Conservation (phyloP, 2,329 filamentous ascomycete species). For the Acephala macrosclerotiorum region DNA sequence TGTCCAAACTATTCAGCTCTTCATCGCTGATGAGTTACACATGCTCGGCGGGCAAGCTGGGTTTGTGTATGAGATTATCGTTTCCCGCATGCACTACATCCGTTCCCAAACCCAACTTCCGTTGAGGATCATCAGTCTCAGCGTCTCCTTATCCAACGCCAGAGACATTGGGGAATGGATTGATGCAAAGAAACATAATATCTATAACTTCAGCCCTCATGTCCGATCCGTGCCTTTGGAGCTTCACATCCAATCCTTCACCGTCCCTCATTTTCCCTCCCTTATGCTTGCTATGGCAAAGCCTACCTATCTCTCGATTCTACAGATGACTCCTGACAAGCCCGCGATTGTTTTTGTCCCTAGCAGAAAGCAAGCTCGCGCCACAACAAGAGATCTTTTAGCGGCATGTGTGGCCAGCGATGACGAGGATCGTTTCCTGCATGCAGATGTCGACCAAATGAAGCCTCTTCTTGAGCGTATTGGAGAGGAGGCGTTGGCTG, state of each 20-base stretch:
- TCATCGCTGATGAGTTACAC: constrained; percentile 95
- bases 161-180: constrained; percentile 98
- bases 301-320: constrained; percentile 87
- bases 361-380: constrained; percentile 89
- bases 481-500: constrained; percentile 85
- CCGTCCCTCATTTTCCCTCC: constrained; percentile 95
- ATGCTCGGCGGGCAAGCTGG: constrained; percentile 87
- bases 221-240: constrained; percentile 89
- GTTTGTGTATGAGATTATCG: constrained; percentile 92
- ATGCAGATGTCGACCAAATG: constrained; percentile 84
- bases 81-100: constrained; percentile 98
- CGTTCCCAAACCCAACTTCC: constrained; percentile 84
- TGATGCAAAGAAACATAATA: constrained; percentile 95
- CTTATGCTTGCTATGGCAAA: constrained; percentile 99
- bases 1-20: constrained; percentile 85
- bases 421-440: constrained; percentile 91
- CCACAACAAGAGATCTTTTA: constrained; percentile 85
- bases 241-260: constrained; percentile 93
- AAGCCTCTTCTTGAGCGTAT: constrained; percentile 81
- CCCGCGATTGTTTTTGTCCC: constrained; percentile 93
- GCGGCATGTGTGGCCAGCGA: constrained; percentile 89
- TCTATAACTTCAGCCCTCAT: constrained; percentile 97
- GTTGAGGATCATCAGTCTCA: constrained; percentile 87
- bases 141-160: constrained; percentile 91
- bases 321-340: constrained; percentile 87